Percentiles rank a stretch among this genome's conserved stretches.
Conservation (phyloP, 768 basidiomycete species). For the Suillus occidentalis region DNA sequence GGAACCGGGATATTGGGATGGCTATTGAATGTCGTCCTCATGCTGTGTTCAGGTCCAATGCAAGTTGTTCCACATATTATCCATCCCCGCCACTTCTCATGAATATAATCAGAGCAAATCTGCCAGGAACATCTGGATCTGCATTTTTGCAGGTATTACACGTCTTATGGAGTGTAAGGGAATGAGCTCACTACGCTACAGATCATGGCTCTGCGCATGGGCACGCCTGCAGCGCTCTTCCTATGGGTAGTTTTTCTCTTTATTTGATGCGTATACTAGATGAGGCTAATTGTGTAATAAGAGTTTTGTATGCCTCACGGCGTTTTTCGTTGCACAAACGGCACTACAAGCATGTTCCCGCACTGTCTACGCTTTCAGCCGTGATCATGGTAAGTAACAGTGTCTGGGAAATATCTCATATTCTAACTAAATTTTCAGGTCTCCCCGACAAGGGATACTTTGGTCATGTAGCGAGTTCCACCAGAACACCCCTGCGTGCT, state of each 20-base stretch:
- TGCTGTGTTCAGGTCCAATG: conserved; percentile 83
- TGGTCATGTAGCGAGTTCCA: conserved; percentile 58
- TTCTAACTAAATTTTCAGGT: conserved; percentile 34
- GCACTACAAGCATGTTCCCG: conserved; percentile 82
- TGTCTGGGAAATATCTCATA: not conserved
- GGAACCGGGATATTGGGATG: conserved; percentile 80
- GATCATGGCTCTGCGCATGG: conserved; percentile 78
- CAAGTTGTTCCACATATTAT: conserved; percentile 32
- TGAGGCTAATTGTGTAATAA: conserved; percentile 20
- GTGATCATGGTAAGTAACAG: conserved; percentile 59
- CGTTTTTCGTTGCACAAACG: conserved; percentile 82
- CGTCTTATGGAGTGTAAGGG: not conserved
- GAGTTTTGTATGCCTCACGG: conserved; percentile 79
- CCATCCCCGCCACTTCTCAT: not conserved
- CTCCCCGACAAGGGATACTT: conserved; percentile 81
- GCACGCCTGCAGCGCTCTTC: conserved; percentile 70
- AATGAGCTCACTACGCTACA: conserved; percentile 25
- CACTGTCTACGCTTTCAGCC: conserved; percentile 82
- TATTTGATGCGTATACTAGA: not conserved
- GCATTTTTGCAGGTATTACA: conserved; percentile 64
- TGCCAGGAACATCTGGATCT: conserved; percentile 69
- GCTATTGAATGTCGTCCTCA: conserved; percentile 82
- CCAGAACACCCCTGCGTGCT: conserved; percentile 74
- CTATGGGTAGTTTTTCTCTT: conserved; percentile 58
- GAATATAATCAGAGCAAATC: conserved; percentile 43